Base-by-base conservation (phyloP, 305 asterid species). In the Solanum hybrid region DNA sequence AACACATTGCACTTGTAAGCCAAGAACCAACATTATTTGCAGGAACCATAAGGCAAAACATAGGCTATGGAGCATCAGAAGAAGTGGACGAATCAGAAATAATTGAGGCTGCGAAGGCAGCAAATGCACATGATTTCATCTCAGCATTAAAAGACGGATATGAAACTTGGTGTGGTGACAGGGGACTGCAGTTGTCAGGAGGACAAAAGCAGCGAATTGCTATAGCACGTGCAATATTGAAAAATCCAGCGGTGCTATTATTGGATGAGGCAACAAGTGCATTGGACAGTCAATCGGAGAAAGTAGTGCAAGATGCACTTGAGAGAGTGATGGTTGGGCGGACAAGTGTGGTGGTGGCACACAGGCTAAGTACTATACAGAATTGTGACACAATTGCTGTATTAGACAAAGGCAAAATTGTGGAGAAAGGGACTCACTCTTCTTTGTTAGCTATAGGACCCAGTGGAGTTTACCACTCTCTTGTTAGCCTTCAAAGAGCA, bases 141-240 rank as follows among this genome's bases (percentile, higher is more conserved):
- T 89, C 98, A 0, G 95, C 93, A 8, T 77, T 97, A 18, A 93
- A 96, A 81, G 95, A 96, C 4, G 99, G 99, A 7, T 97, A 96
- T 24, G 93, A 93, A 6, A 96, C 99, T 0, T 93, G 94, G 89
- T 96, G 99, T 20, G 99, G 99, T 0, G 99, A 97, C 85, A 90
- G 96, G 24, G 99, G 99, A 18, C 61, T 95, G 57, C 99, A 97
- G 83, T 90, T 97, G 20, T 97, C 99, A 0, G 99, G 99, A 0
- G 99, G 99, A 2, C 99, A 97, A 90, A 97, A 97, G 89, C 99
- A 97, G 89, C 88, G 99, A 11, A 96, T 97, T 22, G 99, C 99
- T 1, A 97, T 97, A 0, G 97, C 99, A 0, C 94, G 99, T 2
- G 99, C 99, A 29, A 94, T 97, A 57, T 82, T 95, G 37, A 97